Conservation (phyloP, 345 rosid genomes). For the Euphorbia tirucalli region DNA sequence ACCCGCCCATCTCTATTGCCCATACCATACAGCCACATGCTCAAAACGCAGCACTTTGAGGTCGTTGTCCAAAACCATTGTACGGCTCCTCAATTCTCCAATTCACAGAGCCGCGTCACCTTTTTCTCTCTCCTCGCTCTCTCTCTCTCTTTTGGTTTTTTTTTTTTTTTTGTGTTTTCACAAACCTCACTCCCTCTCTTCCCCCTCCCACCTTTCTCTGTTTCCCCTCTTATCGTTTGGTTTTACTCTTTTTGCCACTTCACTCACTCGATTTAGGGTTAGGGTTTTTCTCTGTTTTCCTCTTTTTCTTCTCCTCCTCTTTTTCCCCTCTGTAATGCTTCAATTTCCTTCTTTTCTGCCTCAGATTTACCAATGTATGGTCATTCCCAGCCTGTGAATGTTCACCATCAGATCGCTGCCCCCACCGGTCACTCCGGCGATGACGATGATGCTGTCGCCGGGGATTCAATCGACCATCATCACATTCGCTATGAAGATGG, state of each 20-base stretch:
- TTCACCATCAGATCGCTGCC: constrained; percentile 42
- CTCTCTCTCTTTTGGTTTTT: too few species aligned
- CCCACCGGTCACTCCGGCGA: constrained; percentile 30
- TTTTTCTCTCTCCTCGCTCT: neutral
- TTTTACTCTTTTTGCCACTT: neutral
- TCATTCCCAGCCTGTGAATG: constrained; percentile 52
- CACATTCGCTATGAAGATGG: constrained; percentile 42
- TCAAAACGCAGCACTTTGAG: neutral
- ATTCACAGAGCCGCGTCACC: neutral
- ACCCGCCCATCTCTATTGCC: neutral
- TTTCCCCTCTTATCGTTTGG: neutral
- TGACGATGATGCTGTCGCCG: constrained; percentile 37
- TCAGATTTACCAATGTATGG: constrained; percentile 49
- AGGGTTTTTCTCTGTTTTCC: constrained; percentile 22
- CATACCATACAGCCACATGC: neutral
- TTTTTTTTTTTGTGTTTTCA: too few species aligned
- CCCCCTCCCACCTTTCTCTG: neutral
- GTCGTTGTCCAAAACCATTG: neutral
- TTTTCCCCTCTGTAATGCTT: constrained; percentile 33
- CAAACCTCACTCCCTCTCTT: neutral
- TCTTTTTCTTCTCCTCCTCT: neutral
- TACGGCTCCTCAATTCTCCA: neutral
- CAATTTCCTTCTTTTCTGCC: constrained; percentile 2
- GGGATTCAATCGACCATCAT: constrained; percentile 41
- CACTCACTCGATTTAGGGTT: constrained; percentile 24